Conservation (phyloP, 306 rosid species). For the Vigna hirtella region DNA sequence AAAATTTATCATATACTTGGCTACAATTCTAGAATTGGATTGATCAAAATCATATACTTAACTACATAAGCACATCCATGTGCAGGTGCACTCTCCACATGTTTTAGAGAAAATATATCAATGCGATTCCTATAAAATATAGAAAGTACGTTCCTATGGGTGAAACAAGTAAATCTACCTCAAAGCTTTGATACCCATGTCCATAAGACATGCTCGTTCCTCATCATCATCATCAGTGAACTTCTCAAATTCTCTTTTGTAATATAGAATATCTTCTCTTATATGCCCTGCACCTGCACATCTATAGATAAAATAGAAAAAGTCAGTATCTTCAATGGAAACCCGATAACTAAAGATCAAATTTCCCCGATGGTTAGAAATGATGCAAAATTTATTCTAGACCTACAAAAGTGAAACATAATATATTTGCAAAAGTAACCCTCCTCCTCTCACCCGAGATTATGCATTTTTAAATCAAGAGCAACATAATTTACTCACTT, state of each 20-base stretch:
- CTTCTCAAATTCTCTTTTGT: constrained; percentile 67
- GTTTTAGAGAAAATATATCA: constrained; percentile 18
- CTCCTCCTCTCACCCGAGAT: background rate
- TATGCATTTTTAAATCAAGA: background rate
- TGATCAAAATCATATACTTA: background rate
- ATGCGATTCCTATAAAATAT: background rate
- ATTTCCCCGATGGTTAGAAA: background rate
- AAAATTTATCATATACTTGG: constrained; percentile 1
- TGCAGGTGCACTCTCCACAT: background rate
- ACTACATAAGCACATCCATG: background rate
- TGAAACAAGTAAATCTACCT: constrained; percentile 52
- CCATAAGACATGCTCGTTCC: constrained; percentile 64
- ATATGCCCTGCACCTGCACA: constrained; percentile 83
- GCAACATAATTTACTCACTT: constrained; percentile 6
- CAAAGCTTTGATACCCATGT: constrained; percentile 83
- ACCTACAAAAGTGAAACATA: constrained; percentile 3
- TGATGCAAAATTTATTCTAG: constrained; percentile 29
- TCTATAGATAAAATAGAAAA: constrained; percentile 54
- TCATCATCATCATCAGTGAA: constrained; percentile 63
- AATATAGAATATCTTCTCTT: constrained; percentile 73
- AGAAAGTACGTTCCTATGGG: background rate
- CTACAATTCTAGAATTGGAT: background rate
- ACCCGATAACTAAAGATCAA: background rate
- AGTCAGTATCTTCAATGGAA: constrained; percentile 39
- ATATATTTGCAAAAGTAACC: constrained; percentile 3